Evolutionary conservation across 1,284 basidiomycete species (phyloP).

Genomic region (Leccinum pallidistipes): DNA sequence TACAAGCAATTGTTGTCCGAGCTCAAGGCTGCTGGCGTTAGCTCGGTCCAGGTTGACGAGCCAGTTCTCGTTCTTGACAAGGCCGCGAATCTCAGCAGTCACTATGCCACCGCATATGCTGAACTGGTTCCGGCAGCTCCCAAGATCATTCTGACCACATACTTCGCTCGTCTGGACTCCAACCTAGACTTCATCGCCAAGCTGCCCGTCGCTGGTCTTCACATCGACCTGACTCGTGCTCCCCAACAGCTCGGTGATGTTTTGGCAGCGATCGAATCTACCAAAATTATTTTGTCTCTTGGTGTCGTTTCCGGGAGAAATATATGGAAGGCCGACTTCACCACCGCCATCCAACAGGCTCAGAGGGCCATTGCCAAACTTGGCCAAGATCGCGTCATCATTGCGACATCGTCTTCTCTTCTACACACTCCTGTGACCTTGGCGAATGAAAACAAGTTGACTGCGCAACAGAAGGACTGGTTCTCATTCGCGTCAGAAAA

Average conservation of each 20-base stretch:
- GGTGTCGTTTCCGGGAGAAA: constrained; percentile 98
- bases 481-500: constrained; percentile 99
- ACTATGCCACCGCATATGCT: constrained; percentile 84
- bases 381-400: constrained; percentile 85
- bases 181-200: constrained; percentile 91
- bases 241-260: constrained; percentile 88
- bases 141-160: constrained; percentile 93
- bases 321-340: constrained; percentile 99
- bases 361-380: constrained; percentile 86
- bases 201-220: constrained; percentile 92
- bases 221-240: constrained; percentile 96
- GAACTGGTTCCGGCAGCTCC: constrained; percentile 83
- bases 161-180: constrained; percentile 95
- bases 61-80: constrained; percentile 94
- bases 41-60: constrained; percentile 97
- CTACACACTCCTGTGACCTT: constrained; percentile 98
- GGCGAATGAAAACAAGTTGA: constrained; percentile 91
- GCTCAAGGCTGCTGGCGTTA: constrained; percentile 91
- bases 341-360: constrained; percentile 78
- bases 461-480: constrained; percentile 93
- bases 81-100: constrained; percentile 76
- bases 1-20: constrained; percentile 92
- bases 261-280: constrained; percentile 81
- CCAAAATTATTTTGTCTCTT: constrained; percentile 84
- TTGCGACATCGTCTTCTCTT: constrained; percentile 97